Evolutionary conservation across 2,329 filamentous ascomycete genomes (phyloP), one percentile per base, ranked within the genome.

Genomic region (Alternaria angustiovoidea): DNA sequence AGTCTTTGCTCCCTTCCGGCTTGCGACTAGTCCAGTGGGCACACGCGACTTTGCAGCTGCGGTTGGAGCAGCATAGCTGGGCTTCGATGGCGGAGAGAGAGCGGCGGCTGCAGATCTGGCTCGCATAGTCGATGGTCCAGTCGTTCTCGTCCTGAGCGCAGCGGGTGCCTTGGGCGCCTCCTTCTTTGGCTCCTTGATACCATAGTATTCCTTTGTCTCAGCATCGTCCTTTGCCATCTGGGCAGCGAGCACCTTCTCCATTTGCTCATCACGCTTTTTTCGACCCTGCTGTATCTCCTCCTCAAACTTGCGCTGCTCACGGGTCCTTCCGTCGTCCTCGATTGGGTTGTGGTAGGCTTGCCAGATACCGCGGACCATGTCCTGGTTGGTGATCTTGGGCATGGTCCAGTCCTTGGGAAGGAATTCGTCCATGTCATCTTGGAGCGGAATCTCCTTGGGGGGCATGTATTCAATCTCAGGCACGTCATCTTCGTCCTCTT

Each of bases 381-480:
- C 87, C 65, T 78, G 77, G n/a, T 82, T 82, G 61, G 82, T 78
- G 63, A 88, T 84, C 63, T 84, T 81, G 18, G 63, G 82, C 58
- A 85, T 83, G 8, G 80, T 80, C 46, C 82, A 83, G 67, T 86
- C 80, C 5, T 88, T 88, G 16, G 72, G 71, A 14, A 74, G 51
- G 62, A 91, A 87, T 59, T 91, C 84, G 54, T 92, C 89, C 20
- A 89, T 91, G 68, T 90, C 84, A 71, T 92, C 91, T 0, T 87
- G 86, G 11, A 88, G 80, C n/a, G 88, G 77, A 4, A 77, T 58
- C 51, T 89, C 86, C 61, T 84, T 89, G 0, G 93, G 92, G 6
- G 94, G 93, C 75, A 93, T 93, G 77, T 96, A 97, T 82, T 98
- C 95, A 61, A 94, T 88, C 55, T 97, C 94, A 26, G 89, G 88